Evolutionary conservation across 2,329 filamentous ascomycete species (phyloP).

Genomic region (Beauveria asiatica): DNA sequence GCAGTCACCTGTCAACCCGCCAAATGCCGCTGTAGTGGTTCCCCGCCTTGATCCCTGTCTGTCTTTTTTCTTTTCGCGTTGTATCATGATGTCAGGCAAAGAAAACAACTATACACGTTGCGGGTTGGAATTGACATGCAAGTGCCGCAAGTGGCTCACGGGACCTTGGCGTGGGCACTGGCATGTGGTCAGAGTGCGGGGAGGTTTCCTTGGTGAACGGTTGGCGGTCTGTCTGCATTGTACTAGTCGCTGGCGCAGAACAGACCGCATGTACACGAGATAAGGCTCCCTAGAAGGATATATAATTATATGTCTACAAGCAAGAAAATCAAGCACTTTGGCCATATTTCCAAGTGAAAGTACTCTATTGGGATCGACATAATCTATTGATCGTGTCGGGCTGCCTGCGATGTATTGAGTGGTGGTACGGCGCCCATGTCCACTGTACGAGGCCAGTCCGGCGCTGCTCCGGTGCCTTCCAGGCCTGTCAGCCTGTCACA

Average conservation of each 20-base stretch:
- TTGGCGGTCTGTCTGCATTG: neutral
- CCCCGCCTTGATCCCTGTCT: neutral
- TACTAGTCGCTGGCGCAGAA: too few relatives aligned
- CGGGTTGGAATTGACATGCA: neutral
- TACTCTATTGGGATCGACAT: too few relatives aligned
- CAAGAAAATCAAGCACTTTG: neutral
- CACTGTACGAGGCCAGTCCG: neutral
- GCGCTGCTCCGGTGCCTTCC: neutral
- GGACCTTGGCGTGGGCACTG: slow-evolving; percentile 9
- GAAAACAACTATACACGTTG: neutral
- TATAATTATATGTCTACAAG: neutral
- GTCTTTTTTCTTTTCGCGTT: neutral
- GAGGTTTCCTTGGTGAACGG: neutral
- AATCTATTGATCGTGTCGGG: too few relatives aligned
- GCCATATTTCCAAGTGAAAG: too few relatives aligned
- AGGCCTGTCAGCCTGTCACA: neutral
- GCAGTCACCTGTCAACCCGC: neutral
- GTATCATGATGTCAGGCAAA: neutral
- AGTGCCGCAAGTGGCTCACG: neutral
- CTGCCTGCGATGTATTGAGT: too few relatives aligned
- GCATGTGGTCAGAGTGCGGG: slow-evolving; percentile 11
- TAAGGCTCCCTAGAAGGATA: neutral
- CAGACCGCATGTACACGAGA: too few relatives aligned
- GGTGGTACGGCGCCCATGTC: too few relatives aligned
- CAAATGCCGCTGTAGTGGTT: too few relatives aligned